Conservation (phyloP, 2,329 filamentous ascomycete genomes). For the Endothia cerciana region DNA sequence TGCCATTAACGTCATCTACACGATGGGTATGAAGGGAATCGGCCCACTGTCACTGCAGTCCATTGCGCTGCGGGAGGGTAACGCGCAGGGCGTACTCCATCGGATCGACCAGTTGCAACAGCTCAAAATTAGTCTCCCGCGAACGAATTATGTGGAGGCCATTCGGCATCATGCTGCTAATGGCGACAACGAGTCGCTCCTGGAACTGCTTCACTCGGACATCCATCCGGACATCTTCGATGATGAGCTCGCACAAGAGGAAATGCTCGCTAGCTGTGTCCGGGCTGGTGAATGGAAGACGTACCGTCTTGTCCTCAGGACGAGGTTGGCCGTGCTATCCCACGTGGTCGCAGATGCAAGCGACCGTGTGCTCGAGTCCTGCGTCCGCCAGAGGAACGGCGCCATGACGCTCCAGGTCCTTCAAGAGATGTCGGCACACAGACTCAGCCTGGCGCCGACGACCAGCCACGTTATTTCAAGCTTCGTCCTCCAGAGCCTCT, state of each 20-base stretch:
- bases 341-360: slow-evolving; percentile 37
- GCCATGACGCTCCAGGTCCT: slow-evolving; percentile 40
- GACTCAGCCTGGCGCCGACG: slow-evolving; percentile 34
- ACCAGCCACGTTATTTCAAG: slow-evolving; percentile 36
- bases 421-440: slow-evolving; percentile 42
- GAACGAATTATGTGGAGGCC: slow-evolving; percentile 67
- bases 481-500: slow-evolving; percentile 38
- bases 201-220: slow-evolving; percentile 51
- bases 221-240: slow-evolving; percentile 62
- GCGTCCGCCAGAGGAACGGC: slow-evolving; percentile 36
- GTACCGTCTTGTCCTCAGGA: slow-evolving; percentile 48
- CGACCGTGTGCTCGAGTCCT: slow-evolving; percentile 41
- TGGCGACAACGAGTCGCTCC: slow-evolving; percentile 55
- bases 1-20: slow-evolving; percentile 69
- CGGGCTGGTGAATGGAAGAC: slow-evolving; percentile 45
- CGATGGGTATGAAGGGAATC: slow-evolving; percentile 72
- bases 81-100: slow-evolving; percentile 56
- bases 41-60: slow-evolving; percentile 79
- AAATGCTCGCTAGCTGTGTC: slow-evolving; percentile 42
- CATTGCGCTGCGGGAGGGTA: slow-evolving; percentile 68
- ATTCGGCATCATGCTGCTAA: slow-evolving; percentile 66
- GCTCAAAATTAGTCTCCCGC: slow-evolving; percentile 64
- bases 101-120: slow-evolving; percentile 65
- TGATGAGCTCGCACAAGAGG: slow-evolving; percentile 45
- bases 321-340: slow-evolving; percentile 43